These are phyloP conservation scores for Daldinia vernicosa DNA, from an alignment of 495 filamentous ascomycete genomes.

Conservation along the genomic window DNA sequence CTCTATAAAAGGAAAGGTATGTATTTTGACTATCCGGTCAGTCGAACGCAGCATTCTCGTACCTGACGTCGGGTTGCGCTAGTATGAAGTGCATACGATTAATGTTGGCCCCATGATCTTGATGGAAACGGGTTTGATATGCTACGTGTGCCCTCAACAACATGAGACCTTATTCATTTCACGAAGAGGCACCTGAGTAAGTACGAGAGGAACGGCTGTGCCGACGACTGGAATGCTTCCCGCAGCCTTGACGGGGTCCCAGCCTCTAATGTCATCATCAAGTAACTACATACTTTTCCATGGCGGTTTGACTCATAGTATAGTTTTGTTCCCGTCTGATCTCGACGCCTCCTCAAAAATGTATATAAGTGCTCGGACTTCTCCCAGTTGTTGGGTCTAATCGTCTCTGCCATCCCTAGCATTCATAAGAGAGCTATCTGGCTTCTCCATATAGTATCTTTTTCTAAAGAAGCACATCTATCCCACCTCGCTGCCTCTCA, in stretches of 20 bases:
- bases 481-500: not conserved
- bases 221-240: slow-evolving; percentile 28
- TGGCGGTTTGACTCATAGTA: slow-evolving; percentile 9
- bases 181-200: not conserved
- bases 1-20: no score
- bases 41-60: slow-evolving; percentile 4
- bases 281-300: not conserved
- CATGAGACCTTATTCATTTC: not conserved
- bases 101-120: slow-evolving; percentile 4
- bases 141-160: not conserved
- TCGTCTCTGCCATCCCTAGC: not conserved
- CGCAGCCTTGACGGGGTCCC: not conserved
- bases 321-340: slow-evolving; percentile 1
- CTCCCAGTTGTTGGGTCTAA: not conserved
- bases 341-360: slow-evolving; percentile 14
- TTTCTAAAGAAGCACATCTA: slow-evolving; percentile 2
- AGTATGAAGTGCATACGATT: slow-evolving; percentile 9
- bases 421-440: slow-evolving; percentile 3
- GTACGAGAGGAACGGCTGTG: not conserved
- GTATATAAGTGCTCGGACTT: slow-evolving; percentile 15
- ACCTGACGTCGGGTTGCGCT: slow-evolving; percentile 5
- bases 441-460: not conserved
- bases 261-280: not conserved
- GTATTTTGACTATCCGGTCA: not conserved
- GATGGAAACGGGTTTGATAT: slow-evolving; percentile 13